Percentiles rank a stretch among this genome's conserved stretches.
phyloP scores from a whole-genome alignment of 352 stramenopile genomes.

The Aphanomyces astaci region DNA sequence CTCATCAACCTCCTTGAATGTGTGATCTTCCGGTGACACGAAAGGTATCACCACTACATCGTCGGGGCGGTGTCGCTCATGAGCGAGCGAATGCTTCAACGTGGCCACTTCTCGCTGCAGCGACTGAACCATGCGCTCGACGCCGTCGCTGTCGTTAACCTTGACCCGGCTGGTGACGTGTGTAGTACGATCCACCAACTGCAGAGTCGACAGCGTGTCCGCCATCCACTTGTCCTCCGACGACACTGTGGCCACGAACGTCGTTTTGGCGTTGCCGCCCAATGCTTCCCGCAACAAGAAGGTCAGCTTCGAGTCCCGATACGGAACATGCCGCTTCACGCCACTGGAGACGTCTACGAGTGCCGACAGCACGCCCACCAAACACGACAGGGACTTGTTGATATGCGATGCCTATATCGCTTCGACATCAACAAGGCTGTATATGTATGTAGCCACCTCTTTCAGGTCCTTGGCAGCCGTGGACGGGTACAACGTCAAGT shows the following conservation, averaged over 20 bases:
- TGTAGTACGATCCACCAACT: slow-evolving; percentile 81
- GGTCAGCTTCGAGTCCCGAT: slow-evolving; percentile 80
- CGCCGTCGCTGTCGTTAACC: neutral
- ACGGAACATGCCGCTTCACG: slow-evolving; percentile 73
- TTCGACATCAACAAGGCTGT: slow-evolving; percentile 55
- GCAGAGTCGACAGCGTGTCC: slow-evolving; percentile 80
- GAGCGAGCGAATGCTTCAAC: neutral
- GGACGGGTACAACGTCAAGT: no score
- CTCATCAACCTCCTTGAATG: neutral
- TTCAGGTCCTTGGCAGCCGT: no score
- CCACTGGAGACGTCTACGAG: slow-evolving; percentile 78
- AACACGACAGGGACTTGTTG: slow-evolving; percentile 81
- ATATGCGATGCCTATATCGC: slow-evolving; percentile 84
- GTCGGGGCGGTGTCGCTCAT: neutral
- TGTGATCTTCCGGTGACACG: no score
- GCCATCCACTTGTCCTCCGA: slow-evolving; percentile 76
- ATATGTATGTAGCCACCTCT: no score
- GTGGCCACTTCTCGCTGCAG: neutral
- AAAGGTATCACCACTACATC: neutral
- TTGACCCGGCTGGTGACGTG: slow-evolving; percentile 74
- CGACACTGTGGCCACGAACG: slow-evolving; percentile 72
- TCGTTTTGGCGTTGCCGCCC: slow-evolving; percentile 79
- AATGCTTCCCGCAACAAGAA: slow-evolving; percentile 72
- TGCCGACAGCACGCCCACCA: slow-evolving; percentile 85
- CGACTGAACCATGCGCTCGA: neutral